Evolutionary conservation across 805 yeast species (phyloP).

Genomic region (Yamadazyma phyllophila): DNA sequence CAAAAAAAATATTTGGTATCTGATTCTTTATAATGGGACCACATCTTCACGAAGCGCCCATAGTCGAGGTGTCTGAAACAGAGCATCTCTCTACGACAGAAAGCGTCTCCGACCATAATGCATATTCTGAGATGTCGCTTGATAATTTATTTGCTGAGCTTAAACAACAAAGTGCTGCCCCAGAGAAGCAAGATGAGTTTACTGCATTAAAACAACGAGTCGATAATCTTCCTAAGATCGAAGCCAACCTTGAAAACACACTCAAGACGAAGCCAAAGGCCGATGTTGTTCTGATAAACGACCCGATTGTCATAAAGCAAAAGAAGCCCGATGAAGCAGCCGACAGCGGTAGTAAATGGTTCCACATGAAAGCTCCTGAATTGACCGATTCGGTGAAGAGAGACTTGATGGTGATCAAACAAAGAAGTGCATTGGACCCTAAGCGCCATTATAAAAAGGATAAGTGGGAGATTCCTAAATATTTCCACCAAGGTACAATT

Average conservation of each 20-base stretch:
- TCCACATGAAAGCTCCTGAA: slow-evolving; percentile 72
- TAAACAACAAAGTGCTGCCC: slow-evolving; percentile 18
- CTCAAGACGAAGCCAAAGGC: slow-evolving; percentile 15
- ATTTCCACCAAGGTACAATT: slow-evolving; percentile 86
- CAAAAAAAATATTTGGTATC: slow-evolving; percentile 2
- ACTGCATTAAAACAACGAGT: slow-evolving; percentile 33
- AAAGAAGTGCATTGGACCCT: slow-evolving; percentile 91
- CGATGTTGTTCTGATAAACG: slow-evolving; percentile 40
- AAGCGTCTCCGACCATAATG: slow-evolving; percentile 19
- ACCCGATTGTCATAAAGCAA: slow-evolving; percentile 36
- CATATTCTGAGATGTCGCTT: slow-evolving; percentile 18
- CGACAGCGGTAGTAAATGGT: slow-evolving; percentile 68
- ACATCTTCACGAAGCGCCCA: slow-evolving; percentile 3
- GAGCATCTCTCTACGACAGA: slow-evolving; percentile 23
- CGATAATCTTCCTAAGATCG: slow-evolving; percentile 41
- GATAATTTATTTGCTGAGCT: slow-evolving; percentile 33
- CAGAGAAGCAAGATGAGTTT: slow-evolving; percentile 22
- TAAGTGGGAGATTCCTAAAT: slow-evolving; percentile 71
- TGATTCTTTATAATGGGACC: neutral
- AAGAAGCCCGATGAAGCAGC: slow-evolving; percentile 15
- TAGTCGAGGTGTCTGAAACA: slow-evolving; percentile 25
- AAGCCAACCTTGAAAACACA: slow-evolving; percentile 25
- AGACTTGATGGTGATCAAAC: slow-evolving; percentile 74
- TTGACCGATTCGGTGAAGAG: slow-evolving; percentile 69
- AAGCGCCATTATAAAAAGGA: slow-evolving; percentile 92